Evolutionary conservation across 2,329 filamentous ascomycete species (phyloP), one percentile per base, ranked within the genome.

Genomic region (Aspergillus texensis): DNA sequence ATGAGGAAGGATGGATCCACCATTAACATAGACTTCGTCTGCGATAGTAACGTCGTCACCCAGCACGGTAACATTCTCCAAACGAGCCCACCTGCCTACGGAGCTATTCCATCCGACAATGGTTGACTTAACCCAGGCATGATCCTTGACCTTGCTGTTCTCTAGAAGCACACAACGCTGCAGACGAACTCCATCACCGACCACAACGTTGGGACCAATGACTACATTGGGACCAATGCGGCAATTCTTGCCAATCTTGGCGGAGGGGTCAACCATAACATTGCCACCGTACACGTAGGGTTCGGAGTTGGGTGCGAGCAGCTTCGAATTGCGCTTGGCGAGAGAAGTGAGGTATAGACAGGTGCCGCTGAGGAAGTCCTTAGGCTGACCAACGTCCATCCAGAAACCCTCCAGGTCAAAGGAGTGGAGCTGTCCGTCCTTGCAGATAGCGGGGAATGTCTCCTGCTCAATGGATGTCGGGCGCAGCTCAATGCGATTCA

Each of bases 361-460:
- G 66, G 95, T 98, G 67, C 94, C 94, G 26, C 91, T 93, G 61
- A 99, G 85, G 87, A 98, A 99, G 78, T 99, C 94, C 85, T 98
- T 99, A 72, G 94, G 94, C 82, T 99, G 94, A 73, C 94, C 94
- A 68, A 99, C 93, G 73, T 98, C 94, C 94, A 98, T 98, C 94
- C 94, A 98, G 88, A 96, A 98, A 72, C 94, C 93, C 71, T 97
- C 93, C 34, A 98, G 88, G 77, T 98, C 94, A 77, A 96, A 97
- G 1, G 93, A 97, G 86, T 98, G 94, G 67, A 98, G 84, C 80
- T 94, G 88, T 69, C 93, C 93, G 74, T 97, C 94, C 74, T 86
- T 89, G 81, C 91, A 91, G 79, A 98, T 95, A 72, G 92, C 89
- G 54, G 94, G 94, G 91, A 99, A 99, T 39, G 93, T 97, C 84